Conservation (phyloP, 2,329 filamentous ascomycete genomes). For the Monilinia aucupariae region DNA sequence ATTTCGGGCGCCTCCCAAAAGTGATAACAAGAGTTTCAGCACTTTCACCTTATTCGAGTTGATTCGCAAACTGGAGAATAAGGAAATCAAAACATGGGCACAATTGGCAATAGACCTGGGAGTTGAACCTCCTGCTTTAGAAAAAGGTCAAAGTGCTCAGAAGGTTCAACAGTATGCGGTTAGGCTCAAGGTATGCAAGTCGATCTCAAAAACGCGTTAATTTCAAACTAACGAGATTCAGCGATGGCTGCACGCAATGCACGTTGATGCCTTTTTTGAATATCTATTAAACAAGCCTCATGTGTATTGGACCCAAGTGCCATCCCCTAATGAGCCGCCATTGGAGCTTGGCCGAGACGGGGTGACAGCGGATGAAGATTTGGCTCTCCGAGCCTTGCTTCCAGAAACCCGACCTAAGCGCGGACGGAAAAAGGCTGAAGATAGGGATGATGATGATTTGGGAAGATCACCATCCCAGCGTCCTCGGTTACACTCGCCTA, state of each 20-base stretch:
- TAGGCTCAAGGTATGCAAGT: conserved; percentile 66
- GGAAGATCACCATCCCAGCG: conserved; percentile 51
- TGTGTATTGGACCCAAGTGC: conserved; percentile 73
- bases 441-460: conserved; percentile 50
- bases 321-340: conserved; percentile 56
- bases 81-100: conserved; percentile 89
- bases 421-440: conserved; percentile 57
- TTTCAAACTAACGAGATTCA: conserved; percentile 35
- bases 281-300: conserved; percentile 75
- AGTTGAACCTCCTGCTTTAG: conserved; percentile 74
- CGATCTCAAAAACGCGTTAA: background rate
- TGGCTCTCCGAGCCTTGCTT: conserved; percentile 76
- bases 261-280: conserved; percentile 91
- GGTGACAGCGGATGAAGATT: conserved; percentile 79
- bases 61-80: conserved; percentile 69
- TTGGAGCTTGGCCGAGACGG: conserved; percentile 68
- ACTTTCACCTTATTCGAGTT: conserved; percentile 72
- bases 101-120: conserved; percentile 82
- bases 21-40: conserved; percentile 80
- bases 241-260: conserved; percentile 97
- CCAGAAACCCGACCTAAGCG: conserved; percentile 65
- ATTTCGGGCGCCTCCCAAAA: conserved; percentile 76
- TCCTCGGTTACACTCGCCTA: conserved; percentile 53
- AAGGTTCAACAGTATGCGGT: conserved; percentile 95
- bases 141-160: conserved; percentile 83